Conservation (phyloP, 2,329 filamentous ascomycete species). For the Xylariaceae sp. region DNA sequence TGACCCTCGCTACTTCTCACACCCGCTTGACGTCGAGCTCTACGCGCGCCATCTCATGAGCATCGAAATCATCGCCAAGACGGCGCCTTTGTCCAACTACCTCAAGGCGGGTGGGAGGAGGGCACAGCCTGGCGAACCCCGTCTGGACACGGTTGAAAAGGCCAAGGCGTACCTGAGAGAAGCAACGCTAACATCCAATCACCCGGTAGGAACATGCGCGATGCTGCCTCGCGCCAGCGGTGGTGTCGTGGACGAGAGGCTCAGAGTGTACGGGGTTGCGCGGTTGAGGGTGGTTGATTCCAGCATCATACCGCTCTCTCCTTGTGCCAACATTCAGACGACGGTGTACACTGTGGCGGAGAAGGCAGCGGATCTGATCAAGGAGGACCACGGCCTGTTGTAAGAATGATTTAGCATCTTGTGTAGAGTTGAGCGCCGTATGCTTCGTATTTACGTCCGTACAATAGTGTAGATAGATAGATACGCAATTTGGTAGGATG, state of each 20-base stretch:
- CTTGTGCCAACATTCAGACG: constrained; percentile 7
- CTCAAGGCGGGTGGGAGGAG: not conserved
- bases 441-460: no score
- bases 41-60: constrained; percentile 12
- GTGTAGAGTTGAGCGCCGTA: no score
- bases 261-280: constrained; percentile 6
- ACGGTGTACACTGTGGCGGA: constrained; percentile 11
- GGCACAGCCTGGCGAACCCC: not conserved
- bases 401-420: no score
- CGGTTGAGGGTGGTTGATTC: constrained; percentile 11
- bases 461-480: no score
- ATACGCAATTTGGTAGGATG: no score
- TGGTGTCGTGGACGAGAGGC: constrained; percentile 2
- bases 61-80: constrained; percentile 3
- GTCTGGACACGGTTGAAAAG: not conserved
- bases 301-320: constrained; percentile 8
- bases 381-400: no score
- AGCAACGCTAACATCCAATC: constrained; percentile 2
- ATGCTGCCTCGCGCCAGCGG: constrained; percentile 13
- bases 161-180: constrained; percentile 8
- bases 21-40: constrained; percentile 17
- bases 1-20: constrained; percentile 13
- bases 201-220: constrained; percentile 9
- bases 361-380: constrained; percentile 4
- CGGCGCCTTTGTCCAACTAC: not conserved